Base-by-base conservation (phyloP, 352 stramenopile species). In the Elongisporangium undulatum region DNA sequence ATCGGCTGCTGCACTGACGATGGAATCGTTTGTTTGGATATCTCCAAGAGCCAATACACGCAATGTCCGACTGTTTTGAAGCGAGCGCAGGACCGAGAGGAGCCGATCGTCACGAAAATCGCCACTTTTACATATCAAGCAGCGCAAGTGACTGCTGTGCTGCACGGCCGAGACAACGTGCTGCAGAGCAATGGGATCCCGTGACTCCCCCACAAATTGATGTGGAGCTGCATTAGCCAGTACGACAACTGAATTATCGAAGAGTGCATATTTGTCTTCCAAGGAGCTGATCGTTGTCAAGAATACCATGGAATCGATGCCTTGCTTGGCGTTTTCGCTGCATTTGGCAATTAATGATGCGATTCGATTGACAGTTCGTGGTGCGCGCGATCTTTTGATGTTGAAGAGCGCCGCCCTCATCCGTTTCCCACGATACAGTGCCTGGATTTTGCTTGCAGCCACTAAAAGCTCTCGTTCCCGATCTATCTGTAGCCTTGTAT, bases 361-460 rank as follows among this genome's bases (percentile, higher is more conserved):
- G 53, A 90, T 69, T 17, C 73, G 61, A 39, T 72, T 85, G 8
- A 54, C 15, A 0, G 65, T 60, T 7, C 48, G 55, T 19, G 67
- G 48, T 0, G 66, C 74, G 7, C 53, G 19, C 12, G 76, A 54
- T 24, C 77, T 24, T 19, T 54, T 66, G 20, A 87, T 56, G 22
- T 79, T 66, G 38, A 53, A 53, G 2, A 88, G 63, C 15, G 79
- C 86, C 7, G 21, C 49, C 3, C 69, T 77, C 29, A 82, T 72
- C 10, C 71, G 63, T 21, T 75, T 80, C 13, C 79, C 70, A 2
- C 77, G 75, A 21, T 85, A 87, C 20, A 77, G 57, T 4, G 70
- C 68, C 59, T 92, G 82, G 48, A 90, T 87, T 52, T 68, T 77
- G 15, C 72, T 60, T 19, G 76, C 79, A 15, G 79, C 74, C 5